Percentiles rank a stretch among this genome's conserved stretches.
Evolutionary conservation across 352 stramenopile genomes (phyloP).

Genomic region (Phytophthora cactorum): DNA sequence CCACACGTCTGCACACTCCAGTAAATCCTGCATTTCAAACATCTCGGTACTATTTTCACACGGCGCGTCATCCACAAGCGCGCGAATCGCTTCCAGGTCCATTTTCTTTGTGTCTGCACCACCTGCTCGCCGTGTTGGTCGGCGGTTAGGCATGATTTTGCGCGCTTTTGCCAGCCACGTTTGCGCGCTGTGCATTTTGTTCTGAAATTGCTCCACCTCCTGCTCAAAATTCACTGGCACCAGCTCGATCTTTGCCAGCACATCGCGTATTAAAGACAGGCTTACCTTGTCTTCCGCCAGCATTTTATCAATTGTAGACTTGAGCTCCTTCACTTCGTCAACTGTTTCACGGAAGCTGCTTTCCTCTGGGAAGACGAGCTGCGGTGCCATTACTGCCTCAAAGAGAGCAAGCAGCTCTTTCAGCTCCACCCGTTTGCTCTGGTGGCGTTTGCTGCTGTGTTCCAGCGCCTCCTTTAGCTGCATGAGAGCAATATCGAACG

Average conservation of each 20-base stretch:
- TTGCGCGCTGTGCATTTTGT: conserved; percentile 87
- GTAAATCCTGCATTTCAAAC: conserved; percentile 91
- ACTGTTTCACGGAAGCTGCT: conserved; percentile 52
- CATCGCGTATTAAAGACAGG: conserved; percentile 77
- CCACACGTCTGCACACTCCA: conserved; percentile 88
- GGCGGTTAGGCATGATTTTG: conserved; percentile 87
- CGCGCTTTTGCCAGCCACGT: conserved; percentile 86
- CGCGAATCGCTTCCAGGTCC: conserved; percentile 79
- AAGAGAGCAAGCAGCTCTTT: conserved; percentile 65
- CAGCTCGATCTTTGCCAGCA: conserved; percentile 83
- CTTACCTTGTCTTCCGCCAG: conserved; percentile 85
- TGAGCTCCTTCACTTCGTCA: conserved; percentile 66
- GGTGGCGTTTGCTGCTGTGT: conserved; percentile 63
- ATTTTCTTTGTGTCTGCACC: conserved; percentile 77
- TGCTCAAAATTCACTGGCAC: conserved; percentile 87
- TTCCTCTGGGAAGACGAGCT: conserved; percentile 72
- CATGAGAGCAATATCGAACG: conserved; percentile 67
- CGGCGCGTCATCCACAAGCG: conserved; percentile 85
- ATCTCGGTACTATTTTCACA: conserved; percentile 87
- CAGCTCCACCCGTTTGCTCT: conserved; percentile 64
- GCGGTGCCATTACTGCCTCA: conserved; percentile 43
- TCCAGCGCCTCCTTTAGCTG: conserved; percentile 74
- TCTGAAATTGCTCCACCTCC: conserved; percentile 81
- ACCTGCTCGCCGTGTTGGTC: conserved; percentile 57
- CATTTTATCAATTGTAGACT: conserved; percentile 70